These are phyloP conservation scores for Neofusicoccum laricinum DNA, from an alignment of 2,329 filamentous ascomycete species.

Conservation along the genomic window DNA sequence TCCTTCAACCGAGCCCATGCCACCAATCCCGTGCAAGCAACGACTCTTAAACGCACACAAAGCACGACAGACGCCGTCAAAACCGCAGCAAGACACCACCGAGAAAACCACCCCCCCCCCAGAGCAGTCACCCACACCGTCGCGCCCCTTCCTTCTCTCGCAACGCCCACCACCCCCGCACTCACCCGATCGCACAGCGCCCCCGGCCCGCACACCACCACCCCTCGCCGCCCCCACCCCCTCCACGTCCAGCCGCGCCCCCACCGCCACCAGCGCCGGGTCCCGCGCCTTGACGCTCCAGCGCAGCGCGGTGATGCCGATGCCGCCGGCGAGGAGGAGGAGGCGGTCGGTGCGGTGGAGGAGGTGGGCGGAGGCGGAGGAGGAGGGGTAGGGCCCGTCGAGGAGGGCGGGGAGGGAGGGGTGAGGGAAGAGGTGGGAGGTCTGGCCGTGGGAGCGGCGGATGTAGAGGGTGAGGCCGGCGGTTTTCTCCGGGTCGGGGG, in stretches of 20 bases:
- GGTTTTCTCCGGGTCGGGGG: not conserved
- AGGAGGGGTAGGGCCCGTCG: constrained; percentile 34
- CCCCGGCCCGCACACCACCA: constrained; percentile 43
- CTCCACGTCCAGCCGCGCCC: constrained; percentile 32
- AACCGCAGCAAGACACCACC: not conserved
- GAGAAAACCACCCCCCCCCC: not conserved
- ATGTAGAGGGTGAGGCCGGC: not conserved
- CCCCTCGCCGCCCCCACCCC: constrained; percentile 30
- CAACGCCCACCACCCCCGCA: constrained; percentile 24
- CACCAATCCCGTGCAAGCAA: no score
- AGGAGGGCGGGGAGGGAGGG: constrained; percentile 29
- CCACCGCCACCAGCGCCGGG: constrained; percentile 18
- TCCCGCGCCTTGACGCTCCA: constrained; percentile 33
- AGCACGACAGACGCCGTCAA: no score
- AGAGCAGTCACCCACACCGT: constrained; percentile 19
- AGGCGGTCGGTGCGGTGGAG: constrained; percentile 21
- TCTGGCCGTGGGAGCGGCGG: constrained; percentile 29
- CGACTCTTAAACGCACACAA: no score
- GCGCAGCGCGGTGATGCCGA: constrained; percentile 47
- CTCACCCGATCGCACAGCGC: constrained; percentile 42
- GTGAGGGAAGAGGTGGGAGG: constrained; percentile 26
- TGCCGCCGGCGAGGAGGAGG: constrained; percentile 47
- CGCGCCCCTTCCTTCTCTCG: constrained; percentile 11
- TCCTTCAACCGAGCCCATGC: no score
- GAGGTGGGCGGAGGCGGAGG: constrained; percentile 32